Percentiles rank a stretch among this genome's conserved stretches.
phyloP scores from a whole-genome alignment of 2,329 filamentous ascomycete species.

The Exophiala mesophila region DNA sequence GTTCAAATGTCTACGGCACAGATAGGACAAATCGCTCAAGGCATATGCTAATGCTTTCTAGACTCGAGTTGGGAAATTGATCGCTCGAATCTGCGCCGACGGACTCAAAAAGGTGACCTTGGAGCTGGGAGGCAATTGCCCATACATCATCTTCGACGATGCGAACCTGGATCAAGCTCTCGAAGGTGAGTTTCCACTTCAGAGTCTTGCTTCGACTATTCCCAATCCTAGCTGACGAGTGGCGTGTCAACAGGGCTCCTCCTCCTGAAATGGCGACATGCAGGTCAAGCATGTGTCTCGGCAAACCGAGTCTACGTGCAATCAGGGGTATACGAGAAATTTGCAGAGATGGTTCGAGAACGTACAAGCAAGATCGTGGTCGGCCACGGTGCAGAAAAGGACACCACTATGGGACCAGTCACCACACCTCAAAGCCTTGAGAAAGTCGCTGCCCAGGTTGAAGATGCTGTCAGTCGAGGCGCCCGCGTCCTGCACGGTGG shows the following conservation, averaged over 20 bases:
- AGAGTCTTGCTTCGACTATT: conserved; percentile 1
- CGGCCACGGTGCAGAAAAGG: conserved; percentile 49
- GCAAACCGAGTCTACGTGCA: conserved; percentile 64
- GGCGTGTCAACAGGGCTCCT: too few species aligned
- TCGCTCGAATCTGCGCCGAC: conserved; percentile 54
- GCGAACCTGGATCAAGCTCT: conserved; percentile 47
- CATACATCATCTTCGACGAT: conserved; percentile 59
- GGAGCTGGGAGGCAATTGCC: conserved; percentile 60
- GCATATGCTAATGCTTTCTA: too few species aligned
- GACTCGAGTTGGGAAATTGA: conserved; percentile 57
- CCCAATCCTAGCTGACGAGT: too few species aligned
- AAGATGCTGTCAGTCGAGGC: conserved; percentile 54
- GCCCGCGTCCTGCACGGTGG: conserved; percentile 54
- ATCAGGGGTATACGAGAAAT: conserved; percentile 55
- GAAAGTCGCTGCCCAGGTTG: conserved; percentile 53
- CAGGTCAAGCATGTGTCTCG: conserved; percentile 45
- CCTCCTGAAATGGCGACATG: conserved; percentile 6
- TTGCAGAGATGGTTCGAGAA: conserved; percentile 51
- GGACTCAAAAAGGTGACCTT: conserved; percentile 60
- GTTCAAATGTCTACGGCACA: too few species aligned
- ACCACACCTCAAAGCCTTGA: conserved; percentile 53
- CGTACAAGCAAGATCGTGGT: conserved; percentile 52
- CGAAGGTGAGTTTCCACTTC: too few species aligned
- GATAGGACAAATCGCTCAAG: too few species aligned
- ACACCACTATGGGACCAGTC: conserved; percentile 55